These are phyloP conservation scores for Fusarium poae DNA, from an alignment of 2,329 filamentous ascomycete species.

Conservation along the genomic window DNA sequence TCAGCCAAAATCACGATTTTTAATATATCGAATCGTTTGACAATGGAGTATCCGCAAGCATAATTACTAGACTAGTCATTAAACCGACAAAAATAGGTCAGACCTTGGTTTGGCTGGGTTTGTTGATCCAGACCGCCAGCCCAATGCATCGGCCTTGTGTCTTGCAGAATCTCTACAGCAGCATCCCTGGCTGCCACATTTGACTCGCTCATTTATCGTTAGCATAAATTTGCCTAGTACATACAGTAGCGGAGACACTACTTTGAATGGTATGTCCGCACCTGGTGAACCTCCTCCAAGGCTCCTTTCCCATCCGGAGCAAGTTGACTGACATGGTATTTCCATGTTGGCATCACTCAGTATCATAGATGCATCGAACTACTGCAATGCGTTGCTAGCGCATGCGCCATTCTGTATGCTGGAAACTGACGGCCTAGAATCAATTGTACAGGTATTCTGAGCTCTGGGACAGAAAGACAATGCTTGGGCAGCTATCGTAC, in stretches of 20 bases:
- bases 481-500: background rate
- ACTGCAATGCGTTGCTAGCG: constrained; percentile 47
- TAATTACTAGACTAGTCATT: constrained; percentile 9
- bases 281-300: constrained; percentile 20
- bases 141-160: constrained; percentile 25
- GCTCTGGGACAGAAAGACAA: constrained; percentile 1
- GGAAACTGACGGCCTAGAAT: constrained; percentile 38
- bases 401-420: constrained; percentile 32
- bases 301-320: constrained; percentile 40
- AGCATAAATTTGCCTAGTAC: constrained; percentile 17
- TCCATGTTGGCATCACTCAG: constrained; percentile 33
- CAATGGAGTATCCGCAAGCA: constrained; percentile 3
- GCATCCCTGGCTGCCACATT: constrained; percentile 25
- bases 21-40: background rate
- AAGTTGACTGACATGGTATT: constrained; percentile 29
- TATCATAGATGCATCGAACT: constrained; percentile 43
- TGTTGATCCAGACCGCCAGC: constrained; percentile 38
- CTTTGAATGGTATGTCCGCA: constrained; percentile 27
- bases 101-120: constrained; percentile 1
- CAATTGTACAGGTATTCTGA: constrained; percentile 22
- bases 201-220: constrained; percentile 21
- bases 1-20: constrained; percentile 12
- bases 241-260: constrained; percentile 11
- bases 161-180: constrained; percentile 37
- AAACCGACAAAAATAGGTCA: background rate